phyloP scores from a whole-genome alignment of 768 basidiomycete species.

The Calocera viscosa region DNA sequence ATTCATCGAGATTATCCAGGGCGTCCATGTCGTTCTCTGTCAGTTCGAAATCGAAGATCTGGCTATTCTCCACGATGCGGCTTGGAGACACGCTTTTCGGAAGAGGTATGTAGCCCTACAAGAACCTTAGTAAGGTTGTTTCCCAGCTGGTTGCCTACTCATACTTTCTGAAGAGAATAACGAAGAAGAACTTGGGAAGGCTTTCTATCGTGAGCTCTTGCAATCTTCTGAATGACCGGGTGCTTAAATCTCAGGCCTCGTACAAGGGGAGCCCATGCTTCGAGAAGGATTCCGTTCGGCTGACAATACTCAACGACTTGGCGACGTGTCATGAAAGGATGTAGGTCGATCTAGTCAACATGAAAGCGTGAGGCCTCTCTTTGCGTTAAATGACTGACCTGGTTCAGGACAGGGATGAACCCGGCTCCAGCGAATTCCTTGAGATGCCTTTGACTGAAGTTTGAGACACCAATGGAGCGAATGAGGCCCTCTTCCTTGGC shows the following conservation, averaged over 20 bases:
- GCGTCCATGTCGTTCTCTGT: conserved; percentile 31
- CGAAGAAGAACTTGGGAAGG: conserved; percentile 44
- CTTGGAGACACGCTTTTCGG: conserved; percentile 34
- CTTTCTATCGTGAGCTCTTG: conserved; percentile 42
- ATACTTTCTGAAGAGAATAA: conserved; percentile 68
- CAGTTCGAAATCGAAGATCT: conserved; percentile 37
- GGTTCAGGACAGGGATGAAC: conserved; percentile 48
- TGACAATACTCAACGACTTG: conserved; percentile 51
- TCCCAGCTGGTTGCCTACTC: background rate
- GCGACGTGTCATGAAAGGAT: conserved; percentile 58
- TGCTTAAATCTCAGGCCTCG: conserved; percentile 53
- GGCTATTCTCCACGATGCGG: conserved; percentile 33
- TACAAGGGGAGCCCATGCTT: conserved; percentile 67
- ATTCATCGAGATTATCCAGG: conserved; percentile 21
- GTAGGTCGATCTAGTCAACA: conserved; percentile 29
- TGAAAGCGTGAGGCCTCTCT: conserved; percentile 10
- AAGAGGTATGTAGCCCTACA: conserved; percentile 25
- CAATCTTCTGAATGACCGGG: conserved; percentile 37
- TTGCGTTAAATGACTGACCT: conserved; percentile 29
- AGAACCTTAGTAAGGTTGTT: conserved; percentile 22
- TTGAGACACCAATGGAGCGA: conserved; percentile 53
- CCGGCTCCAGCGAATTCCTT: conserved; percentile 39
- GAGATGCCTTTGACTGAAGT: conserved; percentile 48
- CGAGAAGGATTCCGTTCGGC: conserved; percentile 36
- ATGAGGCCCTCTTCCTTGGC: conserved; percentile 48